A percentile compares a stretch with the other conserved stretches of the same genome.
Evolutionary conservation across 352 stramenopile genomes (phyloP).

Genomic region (Phytopythium kandeliae): DNA sequence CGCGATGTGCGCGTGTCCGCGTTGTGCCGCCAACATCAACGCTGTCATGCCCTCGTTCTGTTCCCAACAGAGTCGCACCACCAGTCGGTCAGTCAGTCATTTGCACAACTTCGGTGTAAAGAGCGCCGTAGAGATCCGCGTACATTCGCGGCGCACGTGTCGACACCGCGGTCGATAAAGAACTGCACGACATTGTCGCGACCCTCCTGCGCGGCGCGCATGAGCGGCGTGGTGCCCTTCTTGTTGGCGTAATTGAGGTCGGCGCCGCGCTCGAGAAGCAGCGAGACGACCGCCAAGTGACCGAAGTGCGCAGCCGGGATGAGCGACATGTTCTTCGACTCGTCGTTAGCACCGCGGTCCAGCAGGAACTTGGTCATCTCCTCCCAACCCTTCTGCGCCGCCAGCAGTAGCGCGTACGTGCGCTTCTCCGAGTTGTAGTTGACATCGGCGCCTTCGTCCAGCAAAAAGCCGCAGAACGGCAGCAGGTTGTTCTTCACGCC

Average conservation of each 20-base stretch:
- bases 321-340: constrained; percentile 83
- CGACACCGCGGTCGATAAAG: constrained; percentile 59
- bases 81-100: background rate
- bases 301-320: constrained; percentile 84
- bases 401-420: constrained; percentile 73
- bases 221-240: constrained; percentile 83
- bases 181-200: constrained; percentile 72
- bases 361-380: constrained; percentile 70
- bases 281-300: constrained; percentile 62
- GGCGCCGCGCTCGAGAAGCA: constrained; percentile 62
- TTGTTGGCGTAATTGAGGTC: constrained; percentile 84
- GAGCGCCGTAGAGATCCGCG: too few species aligned
- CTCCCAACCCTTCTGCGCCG: constrained; percentile 73
- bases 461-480: constrained; percentile 46
- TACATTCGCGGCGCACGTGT: constrained; percentile 71
- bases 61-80: background rate
- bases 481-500: constrained; percentile 59
- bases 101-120: too few species aligned
- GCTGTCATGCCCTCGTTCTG: constrained; percentile 87
- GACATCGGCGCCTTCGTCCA: constrained; percentile 70
- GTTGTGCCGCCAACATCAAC: constrained; percentile 80
- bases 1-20: constrained; percentile 74
- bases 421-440: constrained; percentile 81
- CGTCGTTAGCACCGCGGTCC: constrained; percentile 54
- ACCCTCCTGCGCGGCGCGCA: constrained; percentile 83